phyloP scores from a whole-genome alignment of 2,329 filamentous ascomycete genomes.

The Aspergillus jensenii region DNA sequence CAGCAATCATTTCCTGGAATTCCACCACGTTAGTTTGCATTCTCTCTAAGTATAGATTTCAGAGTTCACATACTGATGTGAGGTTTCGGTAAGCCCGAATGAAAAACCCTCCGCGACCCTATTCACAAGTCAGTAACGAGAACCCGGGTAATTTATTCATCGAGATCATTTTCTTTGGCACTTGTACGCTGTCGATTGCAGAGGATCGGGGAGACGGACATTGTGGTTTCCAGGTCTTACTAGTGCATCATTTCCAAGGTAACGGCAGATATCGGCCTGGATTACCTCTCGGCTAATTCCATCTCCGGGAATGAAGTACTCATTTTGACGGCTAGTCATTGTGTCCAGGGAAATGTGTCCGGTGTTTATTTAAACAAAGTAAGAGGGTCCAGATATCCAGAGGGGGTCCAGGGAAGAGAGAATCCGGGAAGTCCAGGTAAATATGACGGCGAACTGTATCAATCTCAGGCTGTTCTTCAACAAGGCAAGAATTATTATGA shows the following conservation, averaged over 20 bases:
- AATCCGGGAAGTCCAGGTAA: conserved; percentile 20
- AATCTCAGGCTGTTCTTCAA: conserved; percentile 20
- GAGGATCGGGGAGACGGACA: conserved; percentile 51
- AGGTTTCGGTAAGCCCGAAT: conserved; percentile 78
- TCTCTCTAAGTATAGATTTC: conserved; percentile 11
- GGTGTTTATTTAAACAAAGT: conserved; percentile 23
- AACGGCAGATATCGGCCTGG: conserved; percentile 80
- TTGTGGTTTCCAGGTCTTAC: conserved; percentile 73
- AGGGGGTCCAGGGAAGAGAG: conserved; percentile 20
- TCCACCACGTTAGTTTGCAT: conserved; percentile 22
- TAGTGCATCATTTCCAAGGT: conserved; percentile 77
- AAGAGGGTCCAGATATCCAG: conserved; percentile 31
- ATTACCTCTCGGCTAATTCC: conserved; percentile 83
- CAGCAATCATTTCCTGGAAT: conserved; percentile 54
- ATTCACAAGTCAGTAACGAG: conserved; percentile 40
- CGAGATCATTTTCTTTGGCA: background rate
- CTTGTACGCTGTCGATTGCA: background rate
- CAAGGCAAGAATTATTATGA: conserved; percentile 23
- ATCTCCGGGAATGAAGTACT: conserved; percentile 77
- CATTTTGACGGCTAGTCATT: conserved; percentile 58
- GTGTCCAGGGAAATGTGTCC: conserved; percentile 29
- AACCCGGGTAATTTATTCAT: background rate
- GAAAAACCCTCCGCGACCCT: conserved; percentile 70
- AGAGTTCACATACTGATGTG: conserved; percentile 62
- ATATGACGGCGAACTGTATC: conserved; percentile 12